Conservation (phyloP, 306 rosid species). For the Dryas drummondii region DNA sequence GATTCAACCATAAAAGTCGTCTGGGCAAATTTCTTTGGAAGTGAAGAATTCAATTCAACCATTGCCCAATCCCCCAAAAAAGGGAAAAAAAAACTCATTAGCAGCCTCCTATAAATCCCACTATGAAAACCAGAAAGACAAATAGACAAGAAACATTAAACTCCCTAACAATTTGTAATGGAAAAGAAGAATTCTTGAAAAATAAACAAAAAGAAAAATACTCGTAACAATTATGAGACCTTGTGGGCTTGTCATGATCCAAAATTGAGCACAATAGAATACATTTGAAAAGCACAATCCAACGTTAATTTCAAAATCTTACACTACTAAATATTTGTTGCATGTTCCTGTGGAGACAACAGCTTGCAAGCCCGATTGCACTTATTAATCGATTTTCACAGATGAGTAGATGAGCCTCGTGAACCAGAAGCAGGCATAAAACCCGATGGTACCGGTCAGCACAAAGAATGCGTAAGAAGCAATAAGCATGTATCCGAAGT, state of each 20-base stretch:
- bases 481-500: constrained; percentile 95
- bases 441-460: constrained; percentile 93
- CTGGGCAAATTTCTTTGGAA: too few relatives aligned
- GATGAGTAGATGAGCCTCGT: constrained; percentile 98
- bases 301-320: constrained; percentile 57
- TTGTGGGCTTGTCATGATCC: constrained; percentile 41
- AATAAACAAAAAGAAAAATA: constrained; percentile 43
- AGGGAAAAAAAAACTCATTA: not conserved
- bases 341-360: constrained; percentile 33
- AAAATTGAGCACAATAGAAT: constrained; percentile 73
- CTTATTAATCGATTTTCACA: constrained; percentile 78
- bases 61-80: too few relatives aligned
- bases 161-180: not conserved
- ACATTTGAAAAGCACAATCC: constrained; percentile 53
- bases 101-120: not conserved
- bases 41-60: too few relatives aligned
- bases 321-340: constrained; percentile 43
- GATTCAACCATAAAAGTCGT: too few relatives aligned
- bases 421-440: constrained; percentile 96
- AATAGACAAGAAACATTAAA: not conserved
- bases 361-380: not conserved
- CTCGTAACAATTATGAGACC: constrained; percentile 50
- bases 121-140: not conserved
- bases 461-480: constrained; percentile 94
- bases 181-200: not conserved